A percentile compares a stretch with the other conserved stretches of the same genome.
phyloP scores from a whole-genome alignment of 1,139 yeast genomes.

The Pichia sp. region DNA sequence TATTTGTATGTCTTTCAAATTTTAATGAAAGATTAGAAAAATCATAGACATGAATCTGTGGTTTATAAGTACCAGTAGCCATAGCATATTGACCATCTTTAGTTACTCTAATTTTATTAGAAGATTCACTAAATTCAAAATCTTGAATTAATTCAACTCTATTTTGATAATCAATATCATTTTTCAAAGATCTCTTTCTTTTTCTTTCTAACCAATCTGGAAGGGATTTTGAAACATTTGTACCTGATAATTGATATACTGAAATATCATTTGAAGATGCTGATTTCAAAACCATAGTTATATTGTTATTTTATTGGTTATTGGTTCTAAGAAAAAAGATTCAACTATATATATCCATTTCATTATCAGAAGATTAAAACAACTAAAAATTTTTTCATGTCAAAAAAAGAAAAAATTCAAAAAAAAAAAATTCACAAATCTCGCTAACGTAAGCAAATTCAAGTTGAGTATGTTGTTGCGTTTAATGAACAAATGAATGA shows the following conservation, averaged over 20 bases:
- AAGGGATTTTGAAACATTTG: slow-evolving; percentile 81
- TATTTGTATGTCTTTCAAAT: slow-evolving; percentile 93
- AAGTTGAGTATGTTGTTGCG: too few species aligned
- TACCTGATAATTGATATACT: slow-evolving; percentile 92
- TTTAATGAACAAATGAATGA: too few species aligned
- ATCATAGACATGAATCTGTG: slow-evolving; percentile 95
- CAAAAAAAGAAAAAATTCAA: background rate
- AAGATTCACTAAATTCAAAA: slow-evolving; percentile 94
- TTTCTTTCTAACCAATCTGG: slow-evolving; percentile 98
- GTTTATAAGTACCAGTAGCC: slow-evolving; percentile 98
- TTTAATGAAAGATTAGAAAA: slow-evolving; percentile 84
- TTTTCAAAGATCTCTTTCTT: slow-evolving; percentile 77
- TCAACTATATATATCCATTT: too few species aligned
- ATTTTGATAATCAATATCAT: slow-evolving; percentile 81
- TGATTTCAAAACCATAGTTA: slow-evolving; percentile 65
- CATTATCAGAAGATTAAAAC: too few species aligned
- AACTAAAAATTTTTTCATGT: too few species aligned
- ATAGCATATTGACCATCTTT: slow-evolving; percentile 89
- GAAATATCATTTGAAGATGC: slow-evolving; percentile 81
- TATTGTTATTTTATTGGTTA: background rate
- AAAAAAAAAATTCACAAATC: too few species aligned
- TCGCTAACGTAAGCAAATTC: background rate
- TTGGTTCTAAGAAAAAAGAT: too few species aligned
- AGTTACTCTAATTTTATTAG: slow-evolving; percentile 77
- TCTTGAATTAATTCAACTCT: slow-evolving; percentile 92